Evolutionary conservation across 1,139 yeast genomes (phyloP), one percentile per base, ranked within the genome.

Genomic region (Nakaseomyces bracarensis): DNA sequence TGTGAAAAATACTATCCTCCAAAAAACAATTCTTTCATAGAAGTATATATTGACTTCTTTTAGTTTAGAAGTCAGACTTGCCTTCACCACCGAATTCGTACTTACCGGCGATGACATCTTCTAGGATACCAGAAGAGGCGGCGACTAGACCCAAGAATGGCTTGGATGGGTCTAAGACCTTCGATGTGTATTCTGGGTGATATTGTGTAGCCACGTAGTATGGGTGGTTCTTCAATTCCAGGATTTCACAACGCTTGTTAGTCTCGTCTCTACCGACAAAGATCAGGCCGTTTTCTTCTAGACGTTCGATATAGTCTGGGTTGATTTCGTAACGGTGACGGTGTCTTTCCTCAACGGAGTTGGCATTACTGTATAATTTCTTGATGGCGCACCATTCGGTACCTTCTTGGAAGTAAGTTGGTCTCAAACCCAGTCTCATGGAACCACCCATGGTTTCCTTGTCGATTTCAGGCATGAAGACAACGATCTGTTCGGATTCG

Each of bases 401-500:
- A 50, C 71, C 79, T 11, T 69, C 68, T 58, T 79, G 82, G 72
- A 93, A 93, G 54, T 74, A 76, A 38, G 97, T 86, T 52, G 89
- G 78, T 66, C 96, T 86, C 51, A 86, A 73, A 57, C 99, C 99
- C 55, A 93, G 75, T 71, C 99, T 81, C 99, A 93, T 93, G 44
- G 97, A 91, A 55, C 99, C 99, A 50, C 99, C 99, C 70, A 93
- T 76, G 63, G 86, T 87, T 52, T 84, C 79, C 70, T 87, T 93
- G 67, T 87, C 95, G 49, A 91, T 89, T 66, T 93, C 98, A 39
- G 99, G 98, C 98, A 93, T 93, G 71, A 85, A 91, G 41, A 93
- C 87, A 49, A 93, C 94, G 40, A 89, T 79, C 34, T 93, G 86
- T 36, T 74, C 72, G 7, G 71, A 78, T 52, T 83, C 86, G 27